Evolutionary conservation across 2,329 filamentous ascomycete genomes (phyloP).

Genomic region (Fusarium burgessii): DNA sequence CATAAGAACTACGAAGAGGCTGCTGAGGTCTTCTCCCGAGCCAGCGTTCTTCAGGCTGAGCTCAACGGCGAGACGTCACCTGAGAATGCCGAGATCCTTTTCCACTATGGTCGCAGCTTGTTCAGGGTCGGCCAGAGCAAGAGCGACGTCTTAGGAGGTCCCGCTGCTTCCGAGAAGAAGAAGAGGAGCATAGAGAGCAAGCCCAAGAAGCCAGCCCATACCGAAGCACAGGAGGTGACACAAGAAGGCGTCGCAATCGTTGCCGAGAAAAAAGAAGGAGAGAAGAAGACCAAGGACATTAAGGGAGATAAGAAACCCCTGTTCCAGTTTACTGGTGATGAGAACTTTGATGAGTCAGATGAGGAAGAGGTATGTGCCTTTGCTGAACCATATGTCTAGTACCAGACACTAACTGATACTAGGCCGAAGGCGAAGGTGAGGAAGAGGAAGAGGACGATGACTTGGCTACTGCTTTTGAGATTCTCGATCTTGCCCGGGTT

Average conservation of each 20-base stretch:
- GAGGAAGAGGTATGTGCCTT: constrained; percentile 67
- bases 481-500: constrained; percentile 83
- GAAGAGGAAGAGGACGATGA: constrained; percentile 76
- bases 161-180: constrained; percentile 68
- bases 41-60: constrained; percentile 89
- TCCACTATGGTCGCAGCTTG: constrained; percentile 91
- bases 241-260: constrained; percentile 60
- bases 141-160: constrained; percentile 91
- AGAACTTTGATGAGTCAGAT: constrained; percentile 89
- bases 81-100: constrained; percentile 93
- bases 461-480: constrained; percentile 82
- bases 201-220: constrained; percentile 56
- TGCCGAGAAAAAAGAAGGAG: constrained; percentile 59
- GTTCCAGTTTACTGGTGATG: constrained; percentile 94
- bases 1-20: constrained; percentile 90
- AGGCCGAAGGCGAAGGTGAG: constrained; percentile 56
- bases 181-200: constrained; percentile 52
- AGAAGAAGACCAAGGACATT: constrained; percentile 54
- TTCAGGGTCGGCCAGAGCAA: constrained; percentile 95
- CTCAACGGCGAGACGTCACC: constrained; percentile 92
- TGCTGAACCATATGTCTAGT: neutral
- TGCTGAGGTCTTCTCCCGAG: constrained; percentile 87
- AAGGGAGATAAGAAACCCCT: constrained; percentile 74
- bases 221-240: constrained; percentile 56
- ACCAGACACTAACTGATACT: constrained; percentile 17